Evolutionary conservation across 768 basidiomycete genomes (phyloP), one percentile per base, ranked within the genome.

Genomic region (Royoungia palumana): DNA sequence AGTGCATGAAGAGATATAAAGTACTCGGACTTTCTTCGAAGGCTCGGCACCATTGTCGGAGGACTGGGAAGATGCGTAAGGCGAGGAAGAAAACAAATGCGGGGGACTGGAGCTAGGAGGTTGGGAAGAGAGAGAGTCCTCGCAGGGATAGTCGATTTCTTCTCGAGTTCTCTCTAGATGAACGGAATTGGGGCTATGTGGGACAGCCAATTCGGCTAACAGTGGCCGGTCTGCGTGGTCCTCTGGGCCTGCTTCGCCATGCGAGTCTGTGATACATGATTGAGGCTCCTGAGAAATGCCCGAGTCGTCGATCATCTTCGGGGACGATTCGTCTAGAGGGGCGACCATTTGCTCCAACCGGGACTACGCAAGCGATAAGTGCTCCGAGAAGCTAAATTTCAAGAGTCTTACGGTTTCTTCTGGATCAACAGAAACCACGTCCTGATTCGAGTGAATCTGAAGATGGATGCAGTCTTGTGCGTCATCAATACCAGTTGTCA

Each of bases 31-130:
- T 59, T 19, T 53, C 41, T 52, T 49, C 10, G 50, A 40, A n/a
- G 43, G 30, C 14, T 54, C 54, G 32, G 17, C 13, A 16, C 35
- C 54, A 10, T 35, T 34, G 6, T 44, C 51, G 2, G 66, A 65
- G 19, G 69, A 68, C 35, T 64, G 64, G 22, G 72, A 71, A 12
- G 62, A 67, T 27, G 51, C 56, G n/a, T 61, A 53, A 5, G 76
- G 72, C 7, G 77, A 75, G 41, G 76, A 70, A 51, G 71, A 68
- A 57, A 78, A 71, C 35, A 73, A n/a, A 16, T 62, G 60, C 8
- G 61, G 56, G 41, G 80, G 78, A 53, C 77, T 81, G 10, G 80
- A 81, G 51, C 72, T 75, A 22, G 75, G 77, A 30, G 59, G 66
- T 12, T 55, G 49, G 39, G 65, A 62, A 44, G 64, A 65, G 3